Conservation (phyloP, 805 yeast genomes). For the Candida adriatica region DNA sequence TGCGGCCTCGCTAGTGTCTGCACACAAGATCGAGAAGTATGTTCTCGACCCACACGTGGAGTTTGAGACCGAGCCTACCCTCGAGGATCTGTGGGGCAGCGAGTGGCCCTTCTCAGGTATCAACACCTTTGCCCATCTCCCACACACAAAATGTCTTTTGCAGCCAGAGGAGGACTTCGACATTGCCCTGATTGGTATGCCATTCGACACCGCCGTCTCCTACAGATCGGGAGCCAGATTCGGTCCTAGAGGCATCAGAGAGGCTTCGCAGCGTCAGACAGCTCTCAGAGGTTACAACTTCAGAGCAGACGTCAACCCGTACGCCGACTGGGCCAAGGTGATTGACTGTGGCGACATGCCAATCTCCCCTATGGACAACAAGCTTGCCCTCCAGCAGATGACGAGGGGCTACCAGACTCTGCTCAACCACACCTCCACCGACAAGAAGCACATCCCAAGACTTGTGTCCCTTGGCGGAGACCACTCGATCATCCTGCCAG, state of each 20-base stretch:
- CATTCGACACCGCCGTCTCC: slow-evolving; percentile 47
- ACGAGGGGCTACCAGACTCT: slow-evolving; percentile 52
- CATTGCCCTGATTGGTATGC: slow-evolving; percentile 51
- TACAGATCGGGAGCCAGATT: slow-evolving; percentile 48
- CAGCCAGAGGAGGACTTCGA: slow-evolving; percentile 46
- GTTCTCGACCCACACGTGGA: slow-evolving; percentile 12
- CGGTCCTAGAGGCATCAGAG: slow-evolving; percentile 54
- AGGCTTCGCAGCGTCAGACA: slow-evolving; percentile 66
- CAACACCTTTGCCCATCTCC: slow-evolving; percentile 69
- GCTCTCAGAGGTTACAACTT: slow-evolving; percentile 63
- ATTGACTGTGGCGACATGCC: slow-evolving; percentile 68
- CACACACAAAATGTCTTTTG: slow-evolving; percentile 50
- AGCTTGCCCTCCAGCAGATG: slow-evolving; percentile 57
- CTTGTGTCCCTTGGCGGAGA: slow-evolving; percentile 77
- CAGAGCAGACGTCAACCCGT: slow-evolving; percentile 58
- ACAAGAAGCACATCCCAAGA: slow-evolving; percentile 41
- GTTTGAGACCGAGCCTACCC: slow-evolving; percentile 27
- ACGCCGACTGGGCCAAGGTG: slow-evolving; percentile 43
- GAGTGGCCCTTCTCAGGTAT: slow-evolving; percentile 69
- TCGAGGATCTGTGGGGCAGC: slow-evolving; percentile 64
- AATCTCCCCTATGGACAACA: slow-evolving; percentile 61
- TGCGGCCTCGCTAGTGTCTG: slow-evolving; percentile 7
- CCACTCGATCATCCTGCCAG: slow-evolving; percentile 70
- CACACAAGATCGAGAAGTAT: slow-evolving; percentile 12
- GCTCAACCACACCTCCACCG: slow-evolving; percentile 26